A percentile compares a stretch with the other conserved stretches of the same genome.
Conservation (phyloP, 768 basidiomycete species). For the Calocera viscosa region DNA sequence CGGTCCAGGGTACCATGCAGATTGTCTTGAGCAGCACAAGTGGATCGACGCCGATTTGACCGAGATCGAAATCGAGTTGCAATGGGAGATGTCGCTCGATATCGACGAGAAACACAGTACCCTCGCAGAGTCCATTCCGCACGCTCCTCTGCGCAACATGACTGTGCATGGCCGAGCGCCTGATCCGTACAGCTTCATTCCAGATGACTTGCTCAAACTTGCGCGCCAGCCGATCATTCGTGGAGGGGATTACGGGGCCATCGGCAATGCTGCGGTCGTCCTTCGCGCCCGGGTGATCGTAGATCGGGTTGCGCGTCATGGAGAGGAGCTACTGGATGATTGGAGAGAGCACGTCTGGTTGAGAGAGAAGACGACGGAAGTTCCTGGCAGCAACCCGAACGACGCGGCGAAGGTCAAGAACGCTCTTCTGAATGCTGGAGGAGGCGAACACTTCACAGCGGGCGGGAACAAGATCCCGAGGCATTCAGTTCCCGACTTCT, state of each 20-base stretch:
- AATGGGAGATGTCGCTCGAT: neutral
- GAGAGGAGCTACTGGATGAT: slow-evolving; percentile 26
- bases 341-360: slow-evolving; percentile 22
- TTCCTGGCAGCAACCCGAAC: neutral
- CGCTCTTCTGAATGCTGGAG: slow-evolving; percentile 16
- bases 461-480: slow-evolving; percentile 13
- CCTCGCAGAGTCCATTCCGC: neutral
- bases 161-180: neutral
- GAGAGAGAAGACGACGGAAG: neutral
- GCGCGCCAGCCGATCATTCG: slow-evolving; percentile 46
- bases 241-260: slow-evolving; percentile 36
- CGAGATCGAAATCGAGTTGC: neutral
- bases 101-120: neutral
- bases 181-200: slow-evolving; percentile 17
- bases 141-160: neutral
- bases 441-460: slow-evolving; percentile 22
- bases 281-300: slow-evolving; percentile 39
- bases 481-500: neutral
- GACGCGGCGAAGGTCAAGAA: neutral
- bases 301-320: slow-evolving; percentile 27
- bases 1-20: slow-evolving; percentile 34
- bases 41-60: slow-evolving; percentile 11
- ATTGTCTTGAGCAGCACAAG: slow-evolving; percentile 31
- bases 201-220: slow-evolving; percentile 30
- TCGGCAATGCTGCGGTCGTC: slow-evolving; percentile 42